A percentile compares a stretch with the other conserved stretches of the same genome.
These are phyloP conservation scores for Cordyceps farinosa DNA, from an alignment of 2,329 filamentous ascomycete genomes.

Conservation along the genomic window DNA sequence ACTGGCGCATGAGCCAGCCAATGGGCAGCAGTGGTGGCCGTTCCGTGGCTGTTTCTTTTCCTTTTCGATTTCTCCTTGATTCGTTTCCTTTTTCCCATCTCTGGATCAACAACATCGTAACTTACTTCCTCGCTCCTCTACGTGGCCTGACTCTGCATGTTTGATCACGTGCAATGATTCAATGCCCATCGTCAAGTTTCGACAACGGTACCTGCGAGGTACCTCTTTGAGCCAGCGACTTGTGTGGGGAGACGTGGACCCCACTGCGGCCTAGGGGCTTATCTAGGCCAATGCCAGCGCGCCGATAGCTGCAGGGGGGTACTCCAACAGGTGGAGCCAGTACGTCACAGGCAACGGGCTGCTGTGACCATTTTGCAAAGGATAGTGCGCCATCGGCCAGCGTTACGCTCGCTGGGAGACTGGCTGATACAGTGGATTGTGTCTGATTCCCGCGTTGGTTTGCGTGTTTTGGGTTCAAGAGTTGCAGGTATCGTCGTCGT, in stretches of 20 bases:
- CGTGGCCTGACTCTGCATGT: not conserved
- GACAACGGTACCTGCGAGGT: not conserved
- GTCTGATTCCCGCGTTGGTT: not conserved
- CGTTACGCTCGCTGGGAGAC: no score
- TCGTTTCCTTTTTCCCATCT: not conserved
- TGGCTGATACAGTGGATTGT: not conserved
- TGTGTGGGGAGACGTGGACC: no score
- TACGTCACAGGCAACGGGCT: not conserved
- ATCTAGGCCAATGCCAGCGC: conserved; percentile 4
- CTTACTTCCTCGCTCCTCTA: not conserved
- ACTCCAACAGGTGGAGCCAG: not conserved
- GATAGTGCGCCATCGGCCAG: not conserved
- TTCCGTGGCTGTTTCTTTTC: not conserved
- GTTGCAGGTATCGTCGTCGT: not conserved
- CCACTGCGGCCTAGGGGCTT: not conserved
- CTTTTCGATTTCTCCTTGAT: not conserved
- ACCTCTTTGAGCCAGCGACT: not conserved
- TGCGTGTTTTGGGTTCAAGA: not conserved
- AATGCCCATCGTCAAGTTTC: not conserved
- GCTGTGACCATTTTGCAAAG: not conserved
- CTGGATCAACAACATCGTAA: not conserved
- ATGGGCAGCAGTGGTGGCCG: not conserved
- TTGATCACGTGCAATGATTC: not conserved
- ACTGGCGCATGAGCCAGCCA: not conserved
- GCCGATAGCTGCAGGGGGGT: not conserved